phyloP scores from a whole-genome alignment of 495 filamentous ascomycete species.

The Xylona heveae region DNA sequence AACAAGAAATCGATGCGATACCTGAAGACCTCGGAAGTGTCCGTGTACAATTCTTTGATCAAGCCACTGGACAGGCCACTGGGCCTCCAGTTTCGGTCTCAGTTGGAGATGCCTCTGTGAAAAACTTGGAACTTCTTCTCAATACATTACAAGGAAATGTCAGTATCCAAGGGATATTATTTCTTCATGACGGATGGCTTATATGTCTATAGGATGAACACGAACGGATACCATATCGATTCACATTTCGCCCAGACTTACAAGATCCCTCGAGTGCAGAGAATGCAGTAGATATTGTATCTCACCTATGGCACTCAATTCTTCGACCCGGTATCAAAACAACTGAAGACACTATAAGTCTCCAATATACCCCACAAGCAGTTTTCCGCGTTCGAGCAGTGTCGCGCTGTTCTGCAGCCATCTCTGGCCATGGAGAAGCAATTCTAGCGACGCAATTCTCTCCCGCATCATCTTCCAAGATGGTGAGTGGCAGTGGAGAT shows the following conservation, averaged over 20 bases:
- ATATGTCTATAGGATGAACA: constrained; percentile 30
- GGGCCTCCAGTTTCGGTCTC: constrained; percentile 59
- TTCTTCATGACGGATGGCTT: no score
- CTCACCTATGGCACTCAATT: constrained; percentile 55
- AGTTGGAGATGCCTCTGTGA: constrained; percentile 65
- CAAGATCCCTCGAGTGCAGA: constrained; percentile 27
- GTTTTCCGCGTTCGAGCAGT: constrained; percentile 89
- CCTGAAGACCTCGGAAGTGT: constrained; percentile 57
- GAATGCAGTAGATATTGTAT: constrained; percentile 29
- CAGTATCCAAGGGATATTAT: constrained; percentile 23
- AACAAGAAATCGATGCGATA: constrained; percentile 54
- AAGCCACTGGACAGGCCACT: constrained; percentile 44
- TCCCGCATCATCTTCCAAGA: constrained; percentile 51
- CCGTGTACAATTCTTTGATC: constrained; percentile 73
- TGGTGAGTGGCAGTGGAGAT: constrained; percentile 84
- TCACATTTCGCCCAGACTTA: constrained; percentile 39
- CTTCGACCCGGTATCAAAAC: constrained; percentile 39
- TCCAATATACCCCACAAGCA: constrained; percentile 76
- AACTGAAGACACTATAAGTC: constrained; percentile 52
- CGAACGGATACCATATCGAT: constrained; percentile 75
- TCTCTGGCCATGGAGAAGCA: constrained; percentile 78
- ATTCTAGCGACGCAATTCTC: constrained; percentile 84
- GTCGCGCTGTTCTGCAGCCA: constrained; percentile 68
- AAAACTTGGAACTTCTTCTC: constrained; percentile 78
- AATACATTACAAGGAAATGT: constrained; percentile 73